Conservation (phyloP, 768 basidiomycete genomes). For the Suillus luteus region DNA sequence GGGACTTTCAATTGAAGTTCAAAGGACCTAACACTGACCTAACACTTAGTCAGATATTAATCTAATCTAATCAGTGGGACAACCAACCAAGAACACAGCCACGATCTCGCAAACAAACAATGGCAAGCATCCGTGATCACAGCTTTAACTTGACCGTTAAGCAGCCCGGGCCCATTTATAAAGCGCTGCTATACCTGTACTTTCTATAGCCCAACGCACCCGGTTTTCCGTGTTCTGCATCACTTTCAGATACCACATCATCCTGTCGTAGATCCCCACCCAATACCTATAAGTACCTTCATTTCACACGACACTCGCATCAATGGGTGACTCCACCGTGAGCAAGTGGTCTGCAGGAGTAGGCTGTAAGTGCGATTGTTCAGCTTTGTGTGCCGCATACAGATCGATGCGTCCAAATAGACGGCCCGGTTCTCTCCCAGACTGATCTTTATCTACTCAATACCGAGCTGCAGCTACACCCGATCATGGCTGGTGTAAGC, state of each 20-base stretch:
- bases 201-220: not conserved
- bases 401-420: slow-evolving; percentile 42
- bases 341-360: slow-evolving; percentile 38
- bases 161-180: not conserved
- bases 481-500: slow-evolving; percentile 59
- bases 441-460: slow-evolving; percentile 81
- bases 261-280: not conserved
- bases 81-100: slow-evolving; percentile 23
- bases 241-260: not conserved
- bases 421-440: slow-evolving; percentile 72
- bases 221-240: not conserved
- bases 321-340: slow-evolving; percentile 33
- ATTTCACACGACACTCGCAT: slow-evolving; percentile 10
- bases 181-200: not conserved
- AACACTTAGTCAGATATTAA: slow-evolving; percentile 15
- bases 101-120: slow-evolving; percentile 19
- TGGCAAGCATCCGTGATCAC: not conserved
- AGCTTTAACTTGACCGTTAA: not conserved
- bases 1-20: slow-evolving; percentile 1
- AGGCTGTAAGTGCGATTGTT: slow-evolving; percentile 32
- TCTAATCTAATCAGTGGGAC: slow-evolving; percentile 21
- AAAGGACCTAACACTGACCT: not conserved
- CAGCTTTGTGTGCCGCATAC: slow-evolving; percentile 6
- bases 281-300: not conserved
- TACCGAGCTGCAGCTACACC: slow-evolving; percentile 69